Base-by-base conservation (phyloP, 192 early-diverging fungal species). In the Funneliformis mosseae region DNA sequence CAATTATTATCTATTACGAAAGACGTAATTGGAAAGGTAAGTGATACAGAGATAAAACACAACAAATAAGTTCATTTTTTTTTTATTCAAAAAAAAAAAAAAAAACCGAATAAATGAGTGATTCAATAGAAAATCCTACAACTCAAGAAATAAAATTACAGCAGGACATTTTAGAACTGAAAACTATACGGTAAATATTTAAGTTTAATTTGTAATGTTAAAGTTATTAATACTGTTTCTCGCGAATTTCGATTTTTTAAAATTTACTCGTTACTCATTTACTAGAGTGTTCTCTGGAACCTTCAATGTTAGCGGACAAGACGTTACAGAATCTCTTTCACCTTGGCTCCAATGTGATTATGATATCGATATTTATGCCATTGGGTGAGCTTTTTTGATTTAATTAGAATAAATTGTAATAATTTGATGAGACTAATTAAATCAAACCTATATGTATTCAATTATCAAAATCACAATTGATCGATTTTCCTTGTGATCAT, bases 231-330 rank as follows among this genome's bases (percentile, higher is more conserved):
- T 45, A 4, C 43, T 4, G 43, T 45, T 45, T 45, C 43, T 45
- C 43, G 9, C 43, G 43, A 7, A 4, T 9, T 45, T 6, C 9
- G 5, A 4, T 9, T 45, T 5, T 45, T 45, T 9, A 45, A 10
- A 9, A 9, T 5, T 45, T 55, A 55, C 16, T 18, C 21, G 50
- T 55, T 55, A 50, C 33, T 1, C n/a, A 42, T 79, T 18, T 74
- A 23, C 2, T 79, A 90, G 88, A 38, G 87, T 92, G 3, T 95
- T 97, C 83, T 88, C 92, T 1, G 96, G 96, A 2, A 95, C 96
- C 1, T 98, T 94, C 92, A 98, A 98, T 82, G 95, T 97, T 33
- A 95, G 96, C 81, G 96, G 94, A 10, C 87, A 88, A 33, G 77
- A 85, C 21, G 89, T 93, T 8, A 83, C 91, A 2, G 85, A 91